Evolutionary conservation across 176 grass and related monocot genomes (phyloP).

Genomic region (Bolboschoenus planiculmis): DNA sequence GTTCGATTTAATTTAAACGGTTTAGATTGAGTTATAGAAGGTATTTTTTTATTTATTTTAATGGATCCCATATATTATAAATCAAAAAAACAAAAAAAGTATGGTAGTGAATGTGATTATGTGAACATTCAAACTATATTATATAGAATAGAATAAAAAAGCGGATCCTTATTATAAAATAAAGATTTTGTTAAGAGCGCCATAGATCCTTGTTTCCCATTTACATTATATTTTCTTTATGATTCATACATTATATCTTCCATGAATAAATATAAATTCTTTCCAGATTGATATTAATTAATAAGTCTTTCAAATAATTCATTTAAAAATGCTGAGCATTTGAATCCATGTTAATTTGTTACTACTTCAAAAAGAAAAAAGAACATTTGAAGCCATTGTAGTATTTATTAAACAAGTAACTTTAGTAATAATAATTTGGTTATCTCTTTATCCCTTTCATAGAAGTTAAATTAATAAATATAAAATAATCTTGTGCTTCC

Average conservation of each 20-base stretch:
- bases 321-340: background rate
- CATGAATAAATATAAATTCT: background rate
- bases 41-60: too few relatives aligned
- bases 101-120: too few relatives aligned
- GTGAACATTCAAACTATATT: too few relatives aligned
- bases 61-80: too few relatives aligned
- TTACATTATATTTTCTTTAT: background rate
- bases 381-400: background rate
- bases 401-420: background rate
- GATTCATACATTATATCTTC: background rate
- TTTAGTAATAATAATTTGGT: background rate
- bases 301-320: conserved; percentile 1
- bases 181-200: too few relatives aligned
- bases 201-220: background rate
- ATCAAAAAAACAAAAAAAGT: too few relatives aligned
- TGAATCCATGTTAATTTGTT: background rate
- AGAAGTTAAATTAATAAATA: too few relatives aligned
- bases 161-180: too few relatives aligned
- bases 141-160: too few relatives aligned
- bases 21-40: too few relatives aligned
- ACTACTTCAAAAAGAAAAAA: background rate
- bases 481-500: too few relatives aligned
- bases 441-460: background rate
- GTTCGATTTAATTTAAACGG: too few relatives aligned
- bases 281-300: background rate